These are phyloP conservation scores for Clitopilus hobsonii DNA, from an alignment of 768 basidiomycete genomes.

Conservation along the genomic window DNA sequence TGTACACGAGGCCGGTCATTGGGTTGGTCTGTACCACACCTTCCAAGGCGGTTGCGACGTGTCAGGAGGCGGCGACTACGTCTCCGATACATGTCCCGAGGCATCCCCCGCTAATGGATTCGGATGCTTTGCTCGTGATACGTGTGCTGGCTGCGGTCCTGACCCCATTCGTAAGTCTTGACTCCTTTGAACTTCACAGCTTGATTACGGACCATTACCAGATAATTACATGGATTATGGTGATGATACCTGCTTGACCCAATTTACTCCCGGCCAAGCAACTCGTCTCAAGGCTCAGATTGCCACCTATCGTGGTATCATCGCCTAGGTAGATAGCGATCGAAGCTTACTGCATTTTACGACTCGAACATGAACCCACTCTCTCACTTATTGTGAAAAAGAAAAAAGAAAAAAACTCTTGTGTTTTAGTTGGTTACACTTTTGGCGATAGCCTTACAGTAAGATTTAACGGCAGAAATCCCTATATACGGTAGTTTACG, in stretches of 20 bases:
- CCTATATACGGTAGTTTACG: no score
- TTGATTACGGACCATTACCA: slow-evolving; percentile 5
- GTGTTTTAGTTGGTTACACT: no score
- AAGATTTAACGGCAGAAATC: no score
- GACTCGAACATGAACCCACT: slow-evolving; percentile 8
- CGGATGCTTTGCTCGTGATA: slow-evolving; percentile 29
- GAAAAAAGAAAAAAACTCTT: no score
- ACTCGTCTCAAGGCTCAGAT: slow-evolving; percentile 32
- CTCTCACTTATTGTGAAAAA: no score
- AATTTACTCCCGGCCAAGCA: slow-evolving; percentile 37
- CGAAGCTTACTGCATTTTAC: slow-evolving; percentile 16
- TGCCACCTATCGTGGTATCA: slow-evolving; percentile 30
- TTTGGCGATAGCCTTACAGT: no score
- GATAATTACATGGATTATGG: slow-evolving; percentile 47
- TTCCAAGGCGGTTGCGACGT: slow-evolving; percentile 43
- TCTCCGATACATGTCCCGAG: slow-evolving; percentile 40
- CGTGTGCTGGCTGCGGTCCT: slow-evolving; percentile 25
- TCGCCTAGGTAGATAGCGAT: slow-evolving; percentile 21
- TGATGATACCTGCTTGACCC: slow-evolving; percentile 42
- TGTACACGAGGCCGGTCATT: slow-evolving; percentile 53
- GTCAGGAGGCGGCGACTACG: slow-evolving; percentile 32
- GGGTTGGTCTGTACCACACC: slow-evolving; percentile 54
- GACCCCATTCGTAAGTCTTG: slow-evolving; percentile 29
- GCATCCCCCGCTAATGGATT: slow-evolving; percentile 29
- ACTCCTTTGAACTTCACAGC: neutral